phyloP scores from a whole-genome alignment of 2,329 filamentous ascomycete genomes.

The Periconia macrospinosa region DNA sequence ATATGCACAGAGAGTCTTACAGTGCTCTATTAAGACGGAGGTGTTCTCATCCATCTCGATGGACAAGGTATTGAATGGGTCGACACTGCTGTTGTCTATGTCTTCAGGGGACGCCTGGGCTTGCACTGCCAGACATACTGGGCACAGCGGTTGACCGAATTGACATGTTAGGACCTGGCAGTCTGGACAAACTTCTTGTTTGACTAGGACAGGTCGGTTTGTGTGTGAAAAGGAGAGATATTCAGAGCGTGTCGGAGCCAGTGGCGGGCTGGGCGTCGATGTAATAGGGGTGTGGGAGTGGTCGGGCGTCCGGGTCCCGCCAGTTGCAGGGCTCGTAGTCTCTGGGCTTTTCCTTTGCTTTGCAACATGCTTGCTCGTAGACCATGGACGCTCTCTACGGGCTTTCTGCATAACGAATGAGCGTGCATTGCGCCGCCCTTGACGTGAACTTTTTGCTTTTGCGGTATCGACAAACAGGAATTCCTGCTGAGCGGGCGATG shows the following conservation, averaged over 20 bases:
- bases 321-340: constrained; percentile 29
- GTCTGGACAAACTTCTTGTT: constrained; percentile 28
- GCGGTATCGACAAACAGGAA: constrained; percentile 44
- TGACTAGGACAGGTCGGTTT: constrained; percentile 16
- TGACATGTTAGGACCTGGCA: constrained; percentile 34
- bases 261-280: constrained; percentile 35
- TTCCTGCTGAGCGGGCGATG: constrained; percentile 30
- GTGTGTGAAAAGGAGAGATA: constrained; percentile 21
- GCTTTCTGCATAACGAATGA: constrained; percentile 46
- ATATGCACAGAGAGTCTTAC: constrained; percentile 26
- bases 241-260: constrained; percentile 15
- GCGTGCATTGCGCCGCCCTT: constrained; percentile 43
- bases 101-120: constrained; percentile 21
- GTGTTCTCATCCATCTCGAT: constrained; percentile 28
- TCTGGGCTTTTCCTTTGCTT: constrained; percentile 34
- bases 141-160: constrained; percentile 33
- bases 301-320: constrained; percentile 27
- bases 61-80: constrained; percentile 36
- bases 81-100: constrained; percentile 30
- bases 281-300: constrained; percentile 30
- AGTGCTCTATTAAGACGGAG: constrained; percentile 39
- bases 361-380: constrained; percentile 41
- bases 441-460: constrained; percentile 40
- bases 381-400: constrained; percentile 42
- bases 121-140: constrained; percentile 27